Conservation (phyloP, 371 early-diverging fungal species). For the Haplosporangium sp. region DNA sequence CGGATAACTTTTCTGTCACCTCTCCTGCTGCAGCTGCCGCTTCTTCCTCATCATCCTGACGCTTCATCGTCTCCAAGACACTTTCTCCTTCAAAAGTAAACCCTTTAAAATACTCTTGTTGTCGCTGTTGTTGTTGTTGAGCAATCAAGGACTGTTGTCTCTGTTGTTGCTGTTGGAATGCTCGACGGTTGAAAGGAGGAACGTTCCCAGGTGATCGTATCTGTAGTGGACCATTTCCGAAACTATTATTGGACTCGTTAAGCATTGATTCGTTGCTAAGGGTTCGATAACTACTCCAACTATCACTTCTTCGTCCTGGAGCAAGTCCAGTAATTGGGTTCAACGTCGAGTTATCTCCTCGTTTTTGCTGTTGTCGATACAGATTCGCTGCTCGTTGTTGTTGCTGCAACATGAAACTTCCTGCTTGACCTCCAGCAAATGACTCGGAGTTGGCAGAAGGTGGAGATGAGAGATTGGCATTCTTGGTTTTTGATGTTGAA, state of each 20-base stretch:
- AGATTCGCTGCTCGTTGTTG: conserved; percentile 48
- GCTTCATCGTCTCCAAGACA: conserved; percentile 39
- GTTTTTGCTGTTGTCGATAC: conserved; percentile 45
- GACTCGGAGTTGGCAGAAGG: background rate
- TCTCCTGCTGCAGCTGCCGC: background rate
- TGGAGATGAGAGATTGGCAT: conserved; percentile 7
- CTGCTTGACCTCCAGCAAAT: conserved; percentile 17
- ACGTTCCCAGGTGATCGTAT: conserved; percentile 17
- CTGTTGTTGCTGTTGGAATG: conserved; percentile 25
- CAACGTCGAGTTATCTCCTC: conserved; percentile 23
- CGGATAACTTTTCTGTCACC: background rate
- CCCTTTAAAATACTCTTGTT: conserved; percentile 49
- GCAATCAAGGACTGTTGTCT: conserved; percentile 7
- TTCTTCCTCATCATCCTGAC: conserved; percentile 38
- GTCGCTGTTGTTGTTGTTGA: background rate
- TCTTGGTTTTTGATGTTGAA: background rate
- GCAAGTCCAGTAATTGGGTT: conserved; percentile 8
- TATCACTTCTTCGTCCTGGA: conserved; percentile 30
- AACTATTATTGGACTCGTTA: background rate
- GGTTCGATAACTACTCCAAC: conserved; percentile 48
- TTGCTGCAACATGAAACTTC: conserved; percentile 41
- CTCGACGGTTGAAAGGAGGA: conserved; percentile 16
- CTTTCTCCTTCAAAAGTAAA: conserved; percentile 56
- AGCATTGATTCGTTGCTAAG: conserved; percentile 43
- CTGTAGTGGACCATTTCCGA: conserved; percentile 18